Evolutionary conservation across 345 rosid genomes (phyloP).

Genomic region (Psidium friedrichsthalianum): DNA sequence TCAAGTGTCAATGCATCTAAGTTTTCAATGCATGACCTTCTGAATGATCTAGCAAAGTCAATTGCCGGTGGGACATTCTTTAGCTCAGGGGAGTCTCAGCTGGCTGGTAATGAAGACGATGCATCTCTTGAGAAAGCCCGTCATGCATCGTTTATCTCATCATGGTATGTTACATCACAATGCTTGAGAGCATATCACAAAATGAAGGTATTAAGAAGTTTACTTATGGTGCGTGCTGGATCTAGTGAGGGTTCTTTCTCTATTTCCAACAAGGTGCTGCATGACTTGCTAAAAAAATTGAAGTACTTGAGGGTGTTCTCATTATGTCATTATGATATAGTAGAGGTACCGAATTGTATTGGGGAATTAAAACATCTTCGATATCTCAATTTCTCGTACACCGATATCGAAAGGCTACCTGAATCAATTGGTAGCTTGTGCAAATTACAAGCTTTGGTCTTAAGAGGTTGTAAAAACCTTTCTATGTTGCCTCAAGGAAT

Average conservation of each 20-base stretch:
- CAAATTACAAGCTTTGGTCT: background rate
- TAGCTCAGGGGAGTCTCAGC: background rate
- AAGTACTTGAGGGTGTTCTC: background rate
- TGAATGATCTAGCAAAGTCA: background rate
- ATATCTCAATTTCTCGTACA: background rate
- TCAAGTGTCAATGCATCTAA: background rate
- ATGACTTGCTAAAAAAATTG: background rate
- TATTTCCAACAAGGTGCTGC: background rate
- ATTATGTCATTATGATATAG: background rate
- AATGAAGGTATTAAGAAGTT: background rate
- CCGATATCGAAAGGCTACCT: background rate
- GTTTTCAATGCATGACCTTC: background rate
- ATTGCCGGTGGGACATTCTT: background rate
- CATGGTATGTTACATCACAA: background rate
- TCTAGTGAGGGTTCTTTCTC: background rate
- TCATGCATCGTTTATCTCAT: background rate
- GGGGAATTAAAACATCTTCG: background rate
- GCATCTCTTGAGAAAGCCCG: background rate
- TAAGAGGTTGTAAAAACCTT: background rate
- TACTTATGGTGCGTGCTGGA: rapidly evolving
- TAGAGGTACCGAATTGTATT: background rate
- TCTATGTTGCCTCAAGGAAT: background rate
- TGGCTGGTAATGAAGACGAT: background rate
- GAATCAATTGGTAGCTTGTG: background rate
- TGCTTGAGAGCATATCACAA: background rate